Evolutionary conservation across 257 asterid genomes (phyloP).

Genomic region (Coffea canephora): DNA sequence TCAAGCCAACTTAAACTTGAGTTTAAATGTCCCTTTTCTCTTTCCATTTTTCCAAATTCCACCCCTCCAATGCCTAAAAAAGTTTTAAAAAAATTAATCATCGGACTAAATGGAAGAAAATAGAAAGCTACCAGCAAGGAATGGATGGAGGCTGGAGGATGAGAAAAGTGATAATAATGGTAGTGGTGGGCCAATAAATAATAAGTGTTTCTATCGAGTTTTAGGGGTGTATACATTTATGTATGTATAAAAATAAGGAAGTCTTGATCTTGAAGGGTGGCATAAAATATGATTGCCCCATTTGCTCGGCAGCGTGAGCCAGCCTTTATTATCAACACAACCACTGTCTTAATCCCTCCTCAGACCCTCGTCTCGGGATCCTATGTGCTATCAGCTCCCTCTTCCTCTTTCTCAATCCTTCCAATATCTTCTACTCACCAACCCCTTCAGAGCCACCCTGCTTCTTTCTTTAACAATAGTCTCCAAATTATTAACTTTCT

Average conservation of each 20-base stretch:
- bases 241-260: no score
- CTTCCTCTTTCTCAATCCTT: constrained; percentile 1
- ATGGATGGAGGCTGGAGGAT: no score
- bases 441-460: constrained; percentile 4
- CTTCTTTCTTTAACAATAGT: background rate
- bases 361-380: constrained; percentile 6
- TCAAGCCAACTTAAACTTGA: no score
- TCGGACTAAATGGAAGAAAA: no score
- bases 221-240: no score
- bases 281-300: background rate
- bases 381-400: constrained; percentile 3
- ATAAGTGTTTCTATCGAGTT: background rate
- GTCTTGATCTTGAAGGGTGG: no score
- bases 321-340: constrained; percentile 1
- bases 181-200: constrained; percentile 10
- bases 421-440: background rate
- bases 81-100: no score
- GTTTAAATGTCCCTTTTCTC: no score
- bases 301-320: background rate
- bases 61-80: no score
- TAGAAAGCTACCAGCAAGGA: no score
- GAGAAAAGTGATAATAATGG: background rate
- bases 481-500: background rate
- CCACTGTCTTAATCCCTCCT: background rate
- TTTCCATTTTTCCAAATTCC: no score